Percentiles rank a stretch among this genome's conserved stretches.
Evolutionary conservation across 2,329 filamentous ascomycete genomes (phyloP).

Genomic region (Thelonectria olida): DNA sequence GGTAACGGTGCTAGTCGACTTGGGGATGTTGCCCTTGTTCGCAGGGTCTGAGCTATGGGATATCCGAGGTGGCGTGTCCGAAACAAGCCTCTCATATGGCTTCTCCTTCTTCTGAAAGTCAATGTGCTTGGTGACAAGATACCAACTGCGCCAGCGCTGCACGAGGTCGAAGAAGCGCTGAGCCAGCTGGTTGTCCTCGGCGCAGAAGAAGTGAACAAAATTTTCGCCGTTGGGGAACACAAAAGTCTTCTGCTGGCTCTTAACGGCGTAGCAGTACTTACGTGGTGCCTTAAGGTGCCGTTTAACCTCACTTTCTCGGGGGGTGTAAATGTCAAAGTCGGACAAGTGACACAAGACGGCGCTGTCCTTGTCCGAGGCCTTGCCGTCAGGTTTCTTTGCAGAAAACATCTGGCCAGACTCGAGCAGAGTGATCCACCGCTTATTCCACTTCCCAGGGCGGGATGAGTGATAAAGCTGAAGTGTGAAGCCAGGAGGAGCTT

Average conservation of each 20-base stretch:
- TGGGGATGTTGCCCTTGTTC: slow-evolving; percentile 50
- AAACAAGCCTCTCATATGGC: slow-evolving; percentile 8
- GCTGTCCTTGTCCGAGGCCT: slow-evolving; percentile 70
- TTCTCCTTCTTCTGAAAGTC: slow-evolving; percentile 52
- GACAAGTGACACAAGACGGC: slow-evolving; percentile 83
- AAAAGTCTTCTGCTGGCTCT: slow-evolving; percentile 88
- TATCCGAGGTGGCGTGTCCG: slow-evolving; percentile 25
- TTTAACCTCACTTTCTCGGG: slow-evolving; percentile 72
- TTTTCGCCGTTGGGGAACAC: slow-evolving; percentile 85
- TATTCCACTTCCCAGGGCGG: slow-evolving; percentile 86
- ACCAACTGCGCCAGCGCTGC: slow-evolving; percentile 91
- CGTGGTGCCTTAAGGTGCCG: slow-evolving; percentile 85
- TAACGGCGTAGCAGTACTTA: slow-evolving; percentile 85
- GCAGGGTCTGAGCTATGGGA: slow-evolving; percentile 13
- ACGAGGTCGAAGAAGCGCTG: slow-evolving; percentile 75
- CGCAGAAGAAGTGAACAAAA: slow-evolving; percentile 92
- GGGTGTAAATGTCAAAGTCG: slow-evolving; percentile 91
- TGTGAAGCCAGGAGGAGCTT: slow-evolving; percentile 71
- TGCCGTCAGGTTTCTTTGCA: slow-evolving; percentile 75
- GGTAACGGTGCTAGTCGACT: slow-evolving; percentile 42
- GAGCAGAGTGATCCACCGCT: slow-evolving; percentile 80
- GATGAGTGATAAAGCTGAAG: slow-evolving; percentile 84
- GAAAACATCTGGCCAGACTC: slow-evolving; percentile 76
- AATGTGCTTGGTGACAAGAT: slow-evolving; percentile 77
- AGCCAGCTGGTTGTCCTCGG: slow-evolving; percentile 74